phyloP scores from a whole-genome alignment of 352 stramenopile genomes.

The Phytopythium delawarense region DNA sequence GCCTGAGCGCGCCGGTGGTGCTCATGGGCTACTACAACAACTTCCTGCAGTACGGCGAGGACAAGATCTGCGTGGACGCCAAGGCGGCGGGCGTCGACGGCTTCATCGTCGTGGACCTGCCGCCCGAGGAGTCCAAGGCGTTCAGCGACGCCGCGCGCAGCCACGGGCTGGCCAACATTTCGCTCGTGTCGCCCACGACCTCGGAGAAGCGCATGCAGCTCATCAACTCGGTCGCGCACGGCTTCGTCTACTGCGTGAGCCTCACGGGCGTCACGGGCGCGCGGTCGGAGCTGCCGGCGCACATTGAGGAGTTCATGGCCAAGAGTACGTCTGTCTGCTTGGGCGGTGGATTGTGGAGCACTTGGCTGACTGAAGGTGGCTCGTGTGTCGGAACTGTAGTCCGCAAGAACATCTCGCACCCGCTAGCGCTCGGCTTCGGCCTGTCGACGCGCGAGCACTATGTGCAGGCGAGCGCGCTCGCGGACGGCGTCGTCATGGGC shows the following conservation, averaged over 20 bases:
- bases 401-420: constrained; percentile 78
- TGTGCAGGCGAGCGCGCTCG: constrained; percentile 88
- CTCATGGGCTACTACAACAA: constrained; percentile 99
- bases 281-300: constrained; percentile 84
- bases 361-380: background rate
- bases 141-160: constrained; percentile 90
- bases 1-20: constrained; percentile 94
- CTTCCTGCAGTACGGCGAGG: constrained; percentile 95
- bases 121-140: constrained; percentile 91
- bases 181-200: constrained; percentile 96
- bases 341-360: background rate
- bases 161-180: constrained; percentile 93
- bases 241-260: constrained; percentile 88
- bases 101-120: constrained; percentile 98
- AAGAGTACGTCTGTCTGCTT: constrained; percentile 46
- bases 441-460: constrained; percentile 93
- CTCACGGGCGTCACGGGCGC: constrained; percentile 93
- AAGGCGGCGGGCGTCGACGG: constrained; percentile 90
- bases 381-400: constrained; percentile 31
- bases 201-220: constrained; percentile 92
- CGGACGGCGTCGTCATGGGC: constrained; percentile 89
- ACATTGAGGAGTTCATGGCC: constrained; percentile 94
- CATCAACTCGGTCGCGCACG: constrained; percentile 65
- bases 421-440: constrained; percentile 96
- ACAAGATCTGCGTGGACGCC: constrained; percentile 83